These are phyloP conservation scores for Piper longum DNA, from an alignment of 164 flowering plant species.

Conservation along the genomic window DNA sequence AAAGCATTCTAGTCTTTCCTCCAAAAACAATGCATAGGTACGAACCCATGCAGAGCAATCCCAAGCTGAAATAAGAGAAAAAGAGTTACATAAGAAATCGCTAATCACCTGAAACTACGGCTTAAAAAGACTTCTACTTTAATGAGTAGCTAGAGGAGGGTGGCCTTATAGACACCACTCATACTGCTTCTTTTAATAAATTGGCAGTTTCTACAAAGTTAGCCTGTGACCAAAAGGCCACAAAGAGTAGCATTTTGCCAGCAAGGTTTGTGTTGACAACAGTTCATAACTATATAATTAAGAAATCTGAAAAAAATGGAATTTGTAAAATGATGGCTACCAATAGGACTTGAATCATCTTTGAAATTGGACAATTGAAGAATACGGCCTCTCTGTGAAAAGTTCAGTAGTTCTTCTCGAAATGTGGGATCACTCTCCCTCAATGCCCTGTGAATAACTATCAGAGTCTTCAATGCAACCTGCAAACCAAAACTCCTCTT, in stretches of 20 bases:
- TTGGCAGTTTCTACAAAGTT: too few relatives aligned
- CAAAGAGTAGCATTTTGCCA: too few relatives aligned
- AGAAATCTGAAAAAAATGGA: background rate
- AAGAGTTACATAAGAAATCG: too few relatives aligned
- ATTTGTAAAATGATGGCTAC: conserved; percentile 16
- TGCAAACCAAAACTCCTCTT: conserved; percentile 10
- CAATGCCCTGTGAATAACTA: conserved; percentile 78
- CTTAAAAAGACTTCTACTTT: too few relatives aligned
- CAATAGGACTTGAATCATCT: conserved; percentile 95
- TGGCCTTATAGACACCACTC: too few relatives aligned
- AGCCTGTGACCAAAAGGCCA: too few relatives aligned
- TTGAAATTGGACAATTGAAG: conserved; percentile 91
- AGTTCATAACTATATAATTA: too few relatives aligned
- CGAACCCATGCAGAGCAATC: conserved; percentile 99
- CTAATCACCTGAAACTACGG: too few relatives aligned
- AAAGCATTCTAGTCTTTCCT: conserved; percentile 91
- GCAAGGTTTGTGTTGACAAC: too few relatives aligned
- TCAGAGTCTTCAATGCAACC: conserved; percentile 89
- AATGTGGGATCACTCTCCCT: conserved; percentile 97
- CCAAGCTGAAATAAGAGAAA: conserved; percentile 56
- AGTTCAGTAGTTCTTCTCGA: conserved; percentile 78
- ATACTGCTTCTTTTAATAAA: too few relatives aligned
- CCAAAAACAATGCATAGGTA: conserved; percentile 82
- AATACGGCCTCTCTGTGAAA: conserved; percentile 64
- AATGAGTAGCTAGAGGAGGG: too few relatives aligned